Percentiles rank a stretch among this genome's conserved stretches.
Conservation (phyloP, 306 rosid genomes). For the Canavalia ensiformis region DNA sequence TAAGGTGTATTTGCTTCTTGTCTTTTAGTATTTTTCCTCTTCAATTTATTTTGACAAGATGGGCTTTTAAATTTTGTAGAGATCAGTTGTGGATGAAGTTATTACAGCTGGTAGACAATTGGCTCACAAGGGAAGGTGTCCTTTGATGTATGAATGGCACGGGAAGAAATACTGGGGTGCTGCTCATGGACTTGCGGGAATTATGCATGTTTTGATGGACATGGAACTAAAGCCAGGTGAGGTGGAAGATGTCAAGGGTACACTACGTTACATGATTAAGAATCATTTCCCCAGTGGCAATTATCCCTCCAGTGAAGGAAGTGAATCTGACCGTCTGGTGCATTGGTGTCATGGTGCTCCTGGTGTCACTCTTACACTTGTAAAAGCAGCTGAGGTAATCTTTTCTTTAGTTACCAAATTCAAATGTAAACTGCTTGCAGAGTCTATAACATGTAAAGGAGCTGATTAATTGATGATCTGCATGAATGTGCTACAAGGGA, state of each 20-base stretch:
- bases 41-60: conserved; percentile 33
- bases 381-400: conserved; percentile 79
- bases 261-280: conserved; percentile 71
- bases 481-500: background rate
- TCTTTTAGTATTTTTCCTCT: conserved; percentile 26
- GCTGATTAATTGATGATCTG: background rate
- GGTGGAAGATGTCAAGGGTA: conserved; percentile 81
- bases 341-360: conserved; percentile 99
- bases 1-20: conserved; percentile 44
- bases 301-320: conserved; percentile 89
- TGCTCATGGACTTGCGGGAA: conserved; percentile 93
- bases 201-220: conserved; percentile 84
- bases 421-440: background rate
- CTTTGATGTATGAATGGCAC: conserved; percentile 92
- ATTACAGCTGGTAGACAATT: conserved; percentile 70
- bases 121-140: conserved; percentile 67
- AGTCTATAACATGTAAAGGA: background rate
- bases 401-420: conserved; percentile 23
- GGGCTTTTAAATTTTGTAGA: conserved; percentile 55
- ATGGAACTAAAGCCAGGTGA: conserved; percentile 81
- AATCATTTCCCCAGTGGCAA: conserved; percentile 78
- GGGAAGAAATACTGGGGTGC: conserved; percentile 98
- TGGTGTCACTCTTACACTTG: conserved; percentile 83
- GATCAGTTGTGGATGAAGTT: conserved; percentile 72
- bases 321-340: conserved; percentile 76